Percentiles rank a stretch among this genome's conserved stretches.
Conservation (phyloP, 306 rosid genomes). For the Boehmeria nivea region DNA sequence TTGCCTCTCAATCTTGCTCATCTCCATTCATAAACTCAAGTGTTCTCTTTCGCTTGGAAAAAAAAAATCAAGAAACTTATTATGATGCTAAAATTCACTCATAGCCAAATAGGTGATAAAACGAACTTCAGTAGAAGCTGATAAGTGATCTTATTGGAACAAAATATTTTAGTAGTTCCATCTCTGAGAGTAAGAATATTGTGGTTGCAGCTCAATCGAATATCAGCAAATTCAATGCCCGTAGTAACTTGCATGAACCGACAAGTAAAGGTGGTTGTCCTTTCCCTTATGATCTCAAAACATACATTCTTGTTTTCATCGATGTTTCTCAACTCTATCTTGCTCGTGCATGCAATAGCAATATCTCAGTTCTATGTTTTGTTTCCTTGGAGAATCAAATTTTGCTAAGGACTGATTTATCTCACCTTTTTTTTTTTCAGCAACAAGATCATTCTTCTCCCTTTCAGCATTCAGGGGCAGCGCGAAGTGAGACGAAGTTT, state of each 20-base stretch:
- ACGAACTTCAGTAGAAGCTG: too few relatives aligned
- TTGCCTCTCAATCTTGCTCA: slow-evolving; percentile 1
- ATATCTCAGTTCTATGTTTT: not conserved
- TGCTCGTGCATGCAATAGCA: not conserved
- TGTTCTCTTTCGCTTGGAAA: too few relatives aligned
- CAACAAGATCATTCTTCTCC: slow-evolving; percentile 92
- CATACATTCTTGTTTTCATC: slow-evolving; percentile 8
- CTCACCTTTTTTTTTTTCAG: slow-evolving; percentile 29
- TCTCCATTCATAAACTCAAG: too few relatives aligned
- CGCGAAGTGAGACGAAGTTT: slow-evolving; percentile 21
- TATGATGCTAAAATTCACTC: too few relatives aligned
- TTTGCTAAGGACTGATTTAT: not conserved
- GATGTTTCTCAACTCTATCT: not conserved
- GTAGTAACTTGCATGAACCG: slow-evolving; percentile 52
- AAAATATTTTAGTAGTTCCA: too few relatives aligned
- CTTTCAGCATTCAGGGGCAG: slow-evolving; percentile 94
- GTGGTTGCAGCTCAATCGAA: slow-evolving; percentile 40
- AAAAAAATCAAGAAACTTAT: too few relatives aligned
- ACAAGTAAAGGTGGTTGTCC: slow-evolving; percentile 64
- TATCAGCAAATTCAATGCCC: slow-evolving; percentile 47
- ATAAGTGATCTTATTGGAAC: too few relatives aligned
- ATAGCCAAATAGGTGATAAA: too few relatives aligned
- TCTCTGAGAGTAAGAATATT: slow-evolving; percentile 8
- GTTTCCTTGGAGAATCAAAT: not conserved
- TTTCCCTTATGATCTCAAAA: slow-evolving; percentile 12